Evolutionary conservation across 306 rosid genomes (phyloP).

Genomic region (Macrotyloma uniflorum): DNA sequence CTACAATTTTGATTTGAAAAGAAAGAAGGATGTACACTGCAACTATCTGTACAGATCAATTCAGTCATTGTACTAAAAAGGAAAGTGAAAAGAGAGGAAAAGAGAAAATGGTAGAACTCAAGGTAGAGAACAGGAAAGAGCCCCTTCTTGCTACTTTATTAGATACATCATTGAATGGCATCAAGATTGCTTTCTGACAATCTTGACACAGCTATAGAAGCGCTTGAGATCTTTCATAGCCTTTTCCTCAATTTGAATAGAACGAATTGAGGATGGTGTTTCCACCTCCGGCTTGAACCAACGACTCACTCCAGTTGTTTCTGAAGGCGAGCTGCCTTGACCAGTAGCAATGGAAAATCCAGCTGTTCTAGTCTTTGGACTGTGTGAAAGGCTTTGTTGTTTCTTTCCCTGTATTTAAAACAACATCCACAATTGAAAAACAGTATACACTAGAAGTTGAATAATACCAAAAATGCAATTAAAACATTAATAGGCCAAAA

Average conservation of each 20-base stretch:
- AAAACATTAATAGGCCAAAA: neutral
- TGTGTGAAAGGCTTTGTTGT: constrained; percentile 65
- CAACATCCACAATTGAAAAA: constrained; percentile 33
- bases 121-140: constrained; percentile 4
- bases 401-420: constrained; percentile 63
- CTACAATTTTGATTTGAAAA: constrained; percentile 25
- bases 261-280: constrained; percentile 83
- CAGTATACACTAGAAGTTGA: neutral
- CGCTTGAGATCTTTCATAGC: constrained; percentile 99
- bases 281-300: constrained; percentile 94
- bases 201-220: constrained; percentile 84
- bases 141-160: constrained; percentile 34
- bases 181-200: constrained; percentile 64
- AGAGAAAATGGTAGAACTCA: constrained; percentile 14
- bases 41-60: constrained; percentile 53
- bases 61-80: constrained; percentile 32
- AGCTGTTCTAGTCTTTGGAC: constrained; percentile 79
- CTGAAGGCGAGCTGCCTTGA: constrained; percentile 87
- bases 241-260: constrained; percentile 93
- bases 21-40: constrained; percentile 45
- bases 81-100: neutral
- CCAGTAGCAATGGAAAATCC: constrained; percentile 69
- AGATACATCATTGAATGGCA: constrained; percentile 5
- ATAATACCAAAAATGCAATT: neutral
- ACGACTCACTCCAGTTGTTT: constrained; percentile 68